Evolutionary conservation across 768 basidiomycete species (phyloP).

Genomic region (Lentinula lateritia): DNA sequence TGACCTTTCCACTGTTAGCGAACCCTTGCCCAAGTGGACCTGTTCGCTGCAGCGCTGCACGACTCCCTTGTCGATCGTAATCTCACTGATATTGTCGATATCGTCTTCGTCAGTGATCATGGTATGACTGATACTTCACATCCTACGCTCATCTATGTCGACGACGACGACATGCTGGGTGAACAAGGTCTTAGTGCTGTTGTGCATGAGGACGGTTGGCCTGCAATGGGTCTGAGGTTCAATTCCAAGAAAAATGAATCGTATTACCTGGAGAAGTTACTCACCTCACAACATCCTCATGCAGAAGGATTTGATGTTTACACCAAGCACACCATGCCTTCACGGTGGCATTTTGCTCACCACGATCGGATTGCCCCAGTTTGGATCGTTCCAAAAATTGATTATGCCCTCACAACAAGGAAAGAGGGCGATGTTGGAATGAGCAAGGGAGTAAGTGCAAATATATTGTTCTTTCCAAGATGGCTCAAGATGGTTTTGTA

Average conservation of each 20-base stretch:
- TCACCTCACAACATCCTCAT: slow-evolving; percentile 39
- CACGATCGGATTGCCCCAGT: slow-evolving; percentile 83
- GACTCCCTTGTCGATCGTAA: slow-evolving; percentile 61
- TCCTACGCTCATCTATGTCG: slow-evolving; percentile 69
- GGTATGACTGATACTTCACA: slow-evolving; percentile 91
- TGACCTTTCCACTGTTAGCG: slow-evolving; percentile 29
- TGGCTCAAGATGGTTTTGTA: not conserved
- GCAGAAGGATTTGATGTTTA: slow-evolving; percentile 73
- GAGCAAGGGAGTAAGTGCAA: slow-evolving; percentile 67
- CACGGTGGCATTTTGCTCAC: slow-evolving; percentile 68
- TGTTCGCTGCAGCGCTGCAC: slow-evolving; percentile 68
- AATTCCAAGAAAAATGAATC: slow-evolving; percentile 47
- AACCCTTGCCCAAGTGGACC: slow-evolving; percentile 64
- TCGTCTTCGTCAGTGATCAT: slow-evolving; percentile 87
- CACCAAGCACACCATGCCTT: slow-evolving; percentile 77
- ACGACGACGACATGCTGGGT: slow-evolving; percentile 81
- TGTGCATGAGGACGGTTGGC: slow-evolving; percentile 85
- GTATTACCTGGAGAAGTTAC: slow-evolving; percentile 49
- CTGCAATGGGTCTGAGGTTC: slow-evolving; percentile 83
- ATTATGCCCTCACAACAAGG: slow-evolving; percentile 71
- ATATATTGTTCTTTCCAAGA: not conserved
- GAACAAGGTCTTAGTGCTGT: slow-evolving; percentile 53
- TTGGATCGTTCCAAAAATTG: slow-evolving; percentile 77
- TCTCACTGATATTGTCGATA: slow-evolving; percentile 76
- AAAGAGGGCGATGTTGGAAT: slow-evolving; percentile 55